Evolutionary conservation across 2,329 filamentous ascomycete genomes (phyloP).

Genomic region (Cladorrhinum sp.): DNA sequence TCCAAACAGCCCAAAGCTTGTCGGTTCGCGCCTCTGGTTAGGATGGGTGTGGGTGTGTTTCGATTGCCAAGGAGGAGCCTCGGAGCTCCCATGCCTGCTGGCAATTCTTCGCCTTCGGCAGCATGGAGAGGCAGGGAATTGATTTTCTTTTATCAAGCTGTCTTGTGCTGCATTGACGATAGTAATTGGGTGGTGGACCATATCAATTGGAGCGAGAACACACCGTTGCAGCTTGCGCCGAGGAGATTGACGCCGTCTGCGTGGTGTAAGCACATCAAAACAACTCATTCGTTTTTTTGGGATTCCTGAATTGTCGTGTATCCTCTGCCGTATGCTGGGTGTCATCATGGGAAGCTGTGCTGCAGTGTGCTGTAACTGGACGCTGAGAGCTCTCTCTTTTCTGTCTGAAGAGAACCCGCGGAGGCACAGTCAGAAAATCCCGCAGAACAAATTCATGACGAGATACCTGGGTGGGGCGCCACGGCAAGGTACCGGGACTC

Average conservation of each 20-base stretch:
- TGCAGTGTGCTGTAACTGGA: background rate
- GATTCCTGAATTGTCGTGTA: background rate
- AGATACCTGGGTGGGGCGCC: constrained; percentile 26
- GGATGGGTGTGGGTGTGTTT: constrained; percentile 5
- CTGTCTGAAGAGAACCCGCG: constrained; percentile 7
- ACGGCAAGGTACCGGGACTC: constrained; percentile 30
- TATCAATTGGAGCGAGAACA: constrained; percentile 12
- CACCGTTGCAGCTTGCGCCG: constrained; percentile 1
- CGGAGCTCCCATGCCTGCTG: constrained; percentile 10
- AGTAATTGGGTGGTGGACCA: background rate
- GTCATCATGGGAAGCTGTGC: background rate
- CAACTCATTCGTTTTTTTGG: background rate
- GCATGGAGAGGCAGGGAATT: background rate
- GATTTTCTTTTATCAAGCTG: background rate
- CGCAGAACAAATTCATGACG: constrained; percentile 23
- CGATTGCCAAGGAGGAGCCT: constrained; percentile 14
- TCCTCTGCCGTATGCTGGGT: background rate
- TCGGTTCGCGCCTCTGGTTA: constrained; percentile 18
- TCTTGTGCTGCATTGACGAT: background rate
- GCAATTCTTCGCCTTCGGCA: background rate
- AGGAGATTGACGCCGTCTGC: constrained; percentile 6
- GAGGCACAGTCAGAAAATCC: constrained; percentile 29
- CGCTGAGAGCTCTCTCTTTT: background rate
- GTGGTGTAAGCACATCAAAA: constrained; percentile 3
- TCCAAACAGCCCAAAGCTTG: constrained; percentile 22